Evolutionary conservation across 306 rosid species (phyloP), one percentile per base, ranked within the genome.

Genomic region (Benincasa hispida): DNA sequence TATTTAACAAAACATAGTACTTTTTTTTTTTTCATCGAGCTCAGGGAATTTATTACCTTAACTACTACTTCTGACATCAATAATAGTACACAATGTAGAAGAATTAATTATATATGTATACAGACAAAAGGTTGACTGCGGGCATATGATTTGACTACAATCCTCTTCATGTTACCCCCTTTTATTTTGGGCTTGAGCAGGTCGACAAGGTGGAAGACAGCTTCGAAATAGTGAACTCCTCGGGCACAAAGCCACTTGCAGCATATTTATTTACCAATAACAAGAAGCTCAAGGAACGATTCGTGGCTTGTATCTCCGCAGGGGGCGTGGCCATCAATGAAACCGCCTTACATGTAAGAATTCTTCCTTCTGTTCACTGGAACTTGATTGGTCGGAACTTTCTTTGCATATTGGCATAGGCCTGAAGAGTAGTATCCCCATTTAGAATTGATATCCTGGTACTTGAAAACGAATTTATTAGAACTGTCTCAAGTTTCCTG

Each of bases 161-260:
- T 32, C 45, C 1, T 62, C 3, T 62, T 32, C 69, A 28, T 61
- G 1, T 32, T 7, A 32, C 39, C 39, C 8, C 3, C 7, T 35
- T 35, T 2, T 77, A 41, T 0, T 32, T 72, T 41, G 66, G 66
- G 37, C 75, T 79, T 81, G 72, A 80, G 77, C 91, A 94, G 99
- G 95, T 95, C 10, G 92, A 90, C 50, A 88, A 89, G 77, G 54
- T 95, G 74, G 98, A 89, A 81, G 97, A 90, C 79, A 85, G 99
- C 80, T 89, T 90, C 35, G 88, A 88, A 35, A 51, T 92, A 79
- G 91, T 95, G 76, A 86, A 82, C 79, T 89, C 99, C 79, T 89
- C 99, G 7, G 92, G 91, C 77, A 1, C 99, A 76, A 95, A 95
- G 83, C 99, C 99, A 58, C 98, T 95, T 12, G 99, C 99, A 28